Evolutionary conservation across 306 rosid species (phyloP).

Genomic region (Begonia fuchsioides): DNA sequence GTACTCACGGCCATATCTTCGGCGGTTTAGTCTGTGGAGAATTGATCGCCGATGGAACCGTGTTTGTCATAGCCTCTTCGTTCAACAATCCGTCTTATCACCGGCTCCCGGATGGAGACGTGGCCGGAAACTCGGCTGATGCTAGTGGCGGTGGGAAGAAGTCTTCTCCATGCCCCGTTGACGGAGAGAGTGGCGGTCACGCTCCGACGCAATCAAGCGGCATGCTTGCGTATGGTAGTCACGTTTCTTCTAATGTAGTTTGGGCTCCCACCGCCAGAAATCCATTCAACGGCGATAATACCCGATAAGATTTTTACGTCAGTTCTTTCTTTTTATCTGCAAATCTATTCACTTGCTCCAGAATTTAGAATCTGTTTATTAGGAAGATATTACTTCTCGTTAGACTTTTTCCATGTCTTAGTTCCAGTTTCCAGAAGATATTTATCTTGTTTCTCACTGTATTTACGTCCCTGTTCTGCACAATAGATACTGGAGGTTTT

Average conservation of each 20-base stretch:
- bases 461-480: too few species aligned
- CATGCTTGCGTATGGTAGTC: slow-evolving; percentile 48
- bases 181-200: slow-evolving; percentile 1
- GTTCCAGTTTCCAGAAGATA: too few species aligned
- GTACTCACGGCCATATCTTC: slow-evolving; percentile 89
- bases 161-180: slow-evolving; percentile 6
- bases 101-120: slow-evolving; percentile 54
- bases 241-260: slow-evolving; percentile 51
- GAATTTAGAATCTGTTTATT: too few species aligned
- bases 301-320: not conserved
- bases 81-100: slow-evolving; percentile 65
- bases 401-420: slow-evolving; percentile 8
- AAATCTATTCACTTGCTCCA: not conserved
- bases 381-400: slow-evolving; percentile 4
- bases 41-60: slow-evolving; percentile 55
- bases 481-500: slow-evolving; percentile 37
- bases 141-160: slow-evolving; percentile 27
- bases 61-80: slow-evolving; percentile 54
- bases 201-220: slow-evolving; percentile 12
- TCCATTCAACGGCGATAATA: slow-evolving; percentile 35
- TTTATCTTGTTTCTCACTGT: too few species aligned
- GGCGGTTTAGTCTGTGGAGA: slow-evolving; percentile 66
- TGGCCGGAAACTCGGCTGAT: slow-evolving; percentile 16
- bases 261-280: slow-evolving; percentile 78
- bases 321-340: not conserved